Evolutionary conservation across 352 stramenopile species (phyloP).

Genomic region (Aphanomyces cochlioides): DNA sequence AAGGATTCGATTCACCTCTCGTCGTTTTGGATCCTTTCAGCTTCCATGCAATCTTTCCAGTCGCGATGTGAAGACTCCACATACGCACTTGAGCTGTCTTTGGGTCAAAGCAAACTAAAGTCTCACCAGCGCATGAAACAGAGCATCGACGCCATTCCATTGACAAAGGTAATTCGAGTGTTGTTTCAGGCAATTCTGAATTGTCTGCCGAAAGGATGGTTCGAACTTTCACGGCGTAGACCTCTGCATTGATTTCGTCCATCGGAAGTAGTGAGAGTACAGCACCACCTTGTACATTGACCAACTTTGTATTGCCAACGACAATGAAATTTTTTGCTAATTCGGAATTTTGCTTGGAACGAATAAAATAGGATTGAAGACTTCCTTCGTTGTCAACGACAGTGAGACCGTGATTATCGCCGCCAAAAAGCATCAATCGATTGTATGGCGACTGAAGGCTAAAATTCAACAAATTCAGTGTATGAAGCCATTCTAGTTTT

Average conservation of each 20-base stretch:
- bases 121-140: conserved; percentile 35
- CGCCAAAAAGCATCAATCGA: conserved; percentile 16
- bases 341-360: conserved; percentile 14
- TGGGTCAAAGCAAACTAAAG: conserved; percentile 38
- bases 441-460: background rate
- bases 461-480: conserved; percentile 1
- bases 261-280: conserved; percentile 37
- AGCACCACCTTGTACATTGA: conserved; percentile 28
- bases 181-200: conserved; percentile 12
- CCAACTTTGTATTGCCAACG: conserved; percentile 1
- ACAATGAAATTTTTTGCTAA: background rate
- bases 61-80: conserved; percentile 34
- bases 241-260: no score
- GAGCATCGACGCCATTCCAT: conserved; percentile 10
- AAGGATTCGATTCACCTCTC: background rate
- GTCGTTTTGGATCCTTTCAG: conserved; percentile 31
- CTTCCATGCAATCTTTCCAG: conserved; percentile 31
- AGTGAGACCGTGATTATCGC: conserved; percentile 25
- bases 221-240: conserved; percentile 36
- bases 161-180: background rate
- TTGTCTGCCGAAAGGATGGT: conserved; percentile 31
- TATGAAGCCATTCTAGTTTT: conserved; percentile 5
- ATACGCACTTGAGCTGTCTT: conserved; percentile 29
- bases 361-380: conserved; percentile 20
- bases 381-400: background rate